These are phyloP conservation scores for Pseudocercospora cruenta DNA, from an alignment of 2,329 filamentous ascomycete genomes.

Conservation along the genomic window DNA sequence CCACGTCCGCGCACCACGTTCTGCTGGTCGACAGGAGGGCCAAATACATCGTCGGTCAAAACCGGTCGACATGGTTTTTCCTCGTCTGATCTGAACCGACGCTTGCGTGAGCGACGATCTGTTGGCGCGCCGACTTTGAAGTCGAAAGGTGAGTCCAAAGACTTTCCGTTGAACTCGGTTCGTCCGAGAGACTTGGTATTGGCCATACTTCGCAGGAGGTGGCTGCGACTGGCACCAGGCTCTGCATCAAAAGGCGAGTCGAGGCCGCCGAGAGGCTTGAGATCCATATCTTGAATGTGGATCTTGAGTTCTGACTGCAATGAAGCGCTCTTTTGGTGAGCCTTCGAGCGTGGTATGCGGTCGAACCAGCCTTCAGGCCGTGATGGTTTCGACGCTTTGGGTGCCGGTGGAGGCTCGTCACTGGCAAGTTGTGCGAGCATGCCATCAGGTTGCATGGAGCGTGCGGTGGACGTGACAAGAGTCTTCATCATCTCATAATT, in stretches of 20 bases:
- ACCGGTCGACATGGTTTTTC: conserved; percentile 50
- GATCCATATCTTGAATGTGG: conserved; percentile 29
- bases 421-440: conserved; percentile 51
- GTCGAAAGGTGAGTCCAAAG: conserved; percentile 58
- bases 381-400: conserved; percentile 24
- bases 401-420: conserved; percentile 30
- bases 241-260: conserved; percentile 50
- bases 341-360: conserved; percentile 48
- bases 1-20: conserved; percentile 64
- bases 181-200: conserved; percentile 39
- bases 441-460: conserved; percentile 55
- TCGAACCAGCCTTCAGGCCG: conserved; percentile 47
- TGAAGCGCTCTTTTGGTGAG: conserved; percentile 56
- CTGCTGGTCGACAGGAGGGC: conserved; percentile 53
- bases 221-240: conserved; percentile 27
- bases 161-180: conserved; percentile 35
- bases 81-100: conserved; percentile 60
- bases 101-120: conserved; percentile 58
- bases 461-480: conserved; percentile 54
- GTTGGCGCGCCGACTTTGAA: conserved; percentile 55
- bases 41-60: conserved; percentile 49
- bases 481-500: conserved; percentile 57
- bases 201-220: conserved; percentile 40
- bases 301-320: conserved; percentile 52
- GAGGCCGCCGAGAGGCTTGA: conserved; percentile 31